Conservation (phyloP, 306 rosid species). For the Castanea sativa region DNA sequence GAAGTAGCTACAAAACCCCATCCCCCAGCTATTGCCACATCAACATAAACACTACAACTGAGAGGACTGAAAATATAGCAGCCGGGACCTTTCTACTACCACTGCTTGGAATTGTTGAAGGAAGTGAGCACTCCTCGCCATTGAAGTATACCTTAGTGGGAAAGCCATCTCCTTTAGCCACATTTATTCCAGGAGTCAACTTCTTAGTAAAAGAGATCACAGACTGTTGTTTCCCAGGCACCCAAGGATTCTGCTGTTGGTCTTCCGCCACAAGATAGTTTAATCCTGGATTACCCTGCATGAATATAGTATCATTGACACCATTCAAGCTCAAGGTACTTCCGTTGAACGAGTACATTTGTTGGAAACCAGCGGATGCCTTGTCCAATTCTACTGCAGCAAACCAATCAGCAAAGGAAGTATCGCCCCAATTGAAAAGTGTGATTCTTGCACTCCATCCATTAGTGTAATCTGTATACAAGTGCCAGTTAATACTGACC, state of each 20-base stretch:
- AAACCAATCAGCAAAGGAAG: slow-evolving; percentile 80
- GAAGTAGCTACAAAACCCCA: slow-evolving; percentile 24
- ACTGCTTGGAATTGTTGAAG: slow-evolving; percentile 53
- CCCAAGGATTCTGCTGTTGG: slow-evolving; percentile 71
- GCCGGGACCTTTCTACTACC: slow-evolving; percentile 37
- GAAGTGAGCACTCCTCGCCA: slow-evolving; percentile 93
- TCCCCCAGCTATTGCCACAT: slow-evolving; percentile 32
- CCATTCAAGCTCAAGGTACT: slow-evolving; percentile 45
- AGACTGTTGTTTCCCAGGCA: slow-evolving; percentile 96
- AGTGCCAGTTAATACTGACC: slow-evolving; percentile 89
- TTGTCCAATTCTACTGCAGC: slow-evolving; percentile 83
- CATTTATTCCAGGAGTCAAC: slow-evolving; percentile 56
- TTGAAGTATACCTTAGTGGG: slow-evolving; percentile 88
- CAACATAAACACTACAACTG: slow-evolving; percentile 35
- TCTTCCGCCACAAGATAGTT: slow-evolving; percentile 89
- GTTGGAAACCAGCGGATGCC: slow-evolving; percentile 77
- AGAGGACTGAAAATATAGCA: slow-evolving; percentile 27
- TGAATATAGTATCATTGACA: slow-evolving; percentile 61
- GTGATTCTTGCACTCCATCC: slow-evolving; percentile 98
- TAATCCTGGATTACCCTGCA: slow-evolving; percentile 72
- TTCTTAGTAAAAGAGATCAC: slow-evolving; percentile 93
- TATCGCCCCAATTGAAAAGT: slow-evolving; percentile 89
- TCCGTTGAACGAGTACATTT: slow-evolving; percentile 90
- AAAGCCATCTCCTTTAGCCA: slow-evolving; percentile 74
- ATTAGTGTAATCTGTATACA: slow-evolving; percentile 56